Base-by-base conservation (phyloP, 768 basidiomycete genomes). In the Trametes cingulata region DNA sequence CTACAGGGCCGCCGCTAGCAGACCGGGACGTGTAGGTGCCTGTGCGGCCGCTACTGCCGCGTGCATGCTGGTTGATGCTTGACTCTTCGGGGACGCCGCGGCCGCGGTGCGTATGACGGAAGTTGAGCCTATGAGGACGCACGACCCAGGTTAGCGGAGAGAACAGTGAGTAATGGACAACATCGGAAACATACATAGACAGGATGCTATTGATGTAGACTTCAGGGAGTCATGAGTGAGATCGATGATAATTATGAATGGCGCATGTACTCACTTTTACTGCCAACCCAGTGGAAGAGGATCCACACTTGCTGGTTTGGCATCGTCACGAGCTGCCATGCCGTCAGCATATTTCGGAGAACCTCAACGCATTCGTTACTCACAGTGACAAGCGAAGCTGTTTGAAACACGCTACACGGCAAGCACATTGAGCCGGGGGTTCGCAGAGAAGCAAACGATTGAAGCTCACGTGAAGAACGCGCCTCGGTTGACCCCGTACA, bases 11-110 rank as follows among this genome's bases (percentile, higher is more conserved):
- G 8, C 25, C 49, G 45, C 50, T 45, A 19, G 46, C 51, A 5
- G 55, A 58, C n/a, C 40, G 54, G 33, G 50, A 41, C 49, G 29
- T 60, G 39, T 36, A 49, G 40, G 52, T 46, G 29, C 58, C 42
- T 6, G 41, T 25, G 42, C 39, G 53, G 45, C 56, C 56, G 29
- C 52, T 48, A 52, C 54, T 54, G 33, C 35, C 48, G 40, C 56
- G 53, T 29, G 56, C 61, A 52, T 53, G 46, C 54, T 63, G 66
- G 56, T 65, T 68, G 27, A 64, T 15, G 56, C 51, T 61, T 22
- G 65, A 65, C 33, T 68, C 68, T 50, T 68, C 68, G 24, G 64
- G 50, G 17, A 68, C 46, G n/a, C 68, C 68, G 29, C 62, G 65
- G 14, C 68, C 68, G 22, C 54, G 65, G 51, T 58, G 58, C 3